Evolutionary conservation across 768 basidiomycete genomes (phyloP), one percentile per base, ranked within the genome.

Genomic region (Pholiota conissans): DNA sequence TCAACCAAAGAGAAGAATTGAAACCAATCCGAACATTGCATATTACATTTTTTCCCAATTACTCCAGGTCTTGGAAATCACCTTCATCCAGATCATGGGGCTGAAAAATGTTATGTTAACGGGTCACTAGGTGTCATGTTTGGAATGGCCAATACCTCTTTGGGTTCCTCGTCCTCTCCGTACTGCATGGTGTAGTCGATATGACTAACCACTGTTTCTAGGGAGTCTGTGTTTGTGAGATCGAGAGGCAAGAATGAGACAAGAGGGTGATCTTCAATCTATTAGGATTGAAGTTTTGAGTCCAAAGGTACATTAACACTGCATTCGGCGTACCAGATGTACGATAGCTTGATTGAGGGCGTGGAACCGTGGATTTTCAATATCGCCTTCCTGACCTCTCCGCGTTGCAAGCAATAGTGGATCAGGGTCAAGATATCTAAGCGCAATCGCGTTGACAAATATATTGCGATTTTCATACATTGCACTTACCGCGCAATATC

Each of bases 181-280:
- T 97, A 99, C 70, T 99, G 97, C 87, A 99, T 95, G 57, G 93
- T 90, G 65, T 93, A 96, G 75, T 99, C 97, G 53, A 99, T 91
- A 70, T 99, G 95, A 69, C 93, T 95, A 58, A 99, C 80, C 9
- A 98, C 87, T 2, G 84, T 87, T 67, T 93, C 91, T 52, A 99
- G 79, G 0, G 94, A 95, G 65, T 97, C 93, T 49, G 94, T 84
- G 60, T 86, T 84, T 14, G 93, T 87, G 30, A 98, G 84, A 74
- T 99, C 94, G 37, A 99, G 82, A 3, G 97, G 95, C 34, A 99
- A 75, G 78, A 99, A 99, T 2, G 94, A 95, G 20, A 99, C 97
- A 37, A 99, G 83, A 27, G 96, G 97, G 70, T 98, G 95, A 71
- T 98, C 97, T 70, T 98, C 95, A 71, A 99, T 98, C 96, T 98